Evolutionary conservation across 441 rosid genomes (phyloP).

Genomic region (Pelargonium fulgidum): DNA sequence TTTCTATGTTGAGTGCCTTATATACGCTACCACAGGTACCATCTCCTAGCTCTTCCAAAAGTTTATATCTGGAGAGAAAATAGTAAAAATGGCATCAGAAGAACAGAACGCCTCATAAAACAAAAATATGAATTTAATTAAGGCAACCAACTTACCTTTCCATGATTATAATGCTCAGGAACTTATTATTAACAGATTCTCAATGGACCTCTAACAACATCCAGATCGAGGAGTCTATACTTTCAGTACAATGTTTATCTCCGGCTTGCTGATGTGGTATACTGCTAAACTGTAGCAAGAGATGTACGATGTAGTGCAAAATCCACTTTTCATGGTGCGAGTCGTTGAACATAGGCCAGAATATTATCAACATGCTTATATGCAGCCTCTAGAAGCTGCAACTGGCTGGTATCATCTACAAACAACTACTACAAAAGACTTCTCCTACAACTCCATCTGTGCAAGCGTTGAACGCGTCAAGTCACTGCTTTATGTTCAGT

Average conservation of each 20-base stretch:
- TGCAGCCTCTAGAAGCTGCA: constrained; percentile 79
- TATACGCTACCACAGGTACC: constrained; percentile 95
- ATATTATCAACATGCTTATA: constrained; percentile 63
- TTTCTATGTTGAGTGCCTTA: constrained; percentile 69
- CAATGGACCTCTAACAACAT: constrained; percentile 57
- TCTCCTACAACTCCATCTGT: constrained; percentile 14
- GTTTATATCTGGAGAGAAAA: constrained; percentile 51
- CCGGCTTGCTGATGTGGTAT: constrained; percentile 36
- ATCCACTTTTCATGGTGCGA: constrained; percentile 48
- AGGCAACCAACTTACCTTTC: constrained; percentile 53
- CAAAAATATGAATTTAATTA: neutral
- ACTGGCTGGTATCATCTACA: constrained; percentile 44
- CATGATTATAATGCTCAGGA: constrained; percentile 37
- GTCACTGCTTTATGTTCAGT: constrained; percentile 12
- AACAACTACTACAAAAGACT: constrained; percentile 18
- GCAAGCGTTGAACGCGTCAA: constrained; percentile 14
- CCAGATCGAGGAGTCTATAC: constrained; percentile 43
- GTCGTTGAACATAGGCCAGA: constrained; percentile 37
- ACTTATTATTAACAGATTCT: constrained; percentile 41
- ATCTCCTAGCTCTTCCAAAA: constrained; percentile 89
- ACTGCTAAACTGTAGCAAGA: constrained; percentile 62
- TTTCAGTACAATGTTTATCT: constrained; percentile 32
- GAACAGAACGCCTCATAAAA: constrained; percentile 7
- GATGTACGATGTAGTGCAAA: constrained; percentile 39
- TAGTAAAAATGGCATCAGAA: constrained; percentile 8